phyloP scores from a whole-genome alignment of 352 stramenopile species.

The Phytophthora fragariaefolia region DNA sequence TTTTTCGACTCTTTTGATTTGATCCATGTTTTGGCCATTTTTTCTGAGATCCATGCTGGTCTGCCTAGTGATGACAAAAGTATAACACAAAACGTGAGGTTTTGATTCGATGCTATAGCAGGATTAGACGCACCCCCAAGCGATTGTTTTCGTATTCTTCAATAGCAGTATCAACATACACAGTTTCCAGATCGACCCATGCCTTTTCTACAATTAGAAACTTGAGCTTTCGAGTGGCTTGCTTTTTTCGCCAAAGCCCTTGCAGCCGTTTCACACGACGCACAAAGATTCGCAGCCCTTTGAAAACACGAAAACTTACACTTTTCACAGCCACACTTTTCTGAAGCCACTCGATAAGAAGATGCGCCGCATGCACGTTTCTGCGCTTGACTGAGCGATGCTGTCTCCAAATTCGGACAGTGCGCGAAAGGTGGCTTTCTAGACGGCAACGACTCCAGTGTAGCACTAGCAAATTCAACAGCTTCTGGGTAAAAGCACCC shows the following conservation, averaged over 20 bases:
- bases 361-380: conserved; percentile 41
- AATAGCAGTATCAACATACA: conserved; percentile 53
- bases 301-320: conserved; percentile 63
- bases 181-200: conserved; percentile 59
- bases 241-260: conserved; percentile 53
- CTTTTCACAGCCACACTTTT: conserved; percentile 65
- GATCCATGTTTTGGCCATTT: conserved; percentile 28
- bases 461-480: conserved; percentile 37
- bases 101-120: background rate
- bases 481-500: conserved; percentile 51
- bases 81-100: background rate
- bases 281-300: conserved; percentile 56
- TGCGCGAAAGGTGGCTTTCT: conserved; percentile 44
- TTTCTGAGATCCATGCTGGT: conserved; percentile 18
- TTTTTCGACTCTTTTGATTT: conserved; percentile 28
- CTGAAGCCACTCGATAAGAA: conserved; percentile 69
- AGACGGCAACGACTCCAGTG: conserved; percentile 51
- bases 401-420: conserved; percentile 55
- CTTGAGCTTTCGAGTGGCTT: conserved; percentile 41
- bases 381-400: conserved; percentile 41
- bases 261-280: conserved; percentile 62
- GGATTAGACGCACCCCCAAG: conserved; percentile 35
- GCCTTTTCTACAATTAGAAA: conserved; percentile 54
- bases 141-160: conserved; percentile 49
- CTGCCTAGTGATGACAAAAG: conserved; percentile 9